Base-by-base conservation (phyloP, 225 moss, liverwort and hornwort genomes). In the Climacium dendroides region DNA sequence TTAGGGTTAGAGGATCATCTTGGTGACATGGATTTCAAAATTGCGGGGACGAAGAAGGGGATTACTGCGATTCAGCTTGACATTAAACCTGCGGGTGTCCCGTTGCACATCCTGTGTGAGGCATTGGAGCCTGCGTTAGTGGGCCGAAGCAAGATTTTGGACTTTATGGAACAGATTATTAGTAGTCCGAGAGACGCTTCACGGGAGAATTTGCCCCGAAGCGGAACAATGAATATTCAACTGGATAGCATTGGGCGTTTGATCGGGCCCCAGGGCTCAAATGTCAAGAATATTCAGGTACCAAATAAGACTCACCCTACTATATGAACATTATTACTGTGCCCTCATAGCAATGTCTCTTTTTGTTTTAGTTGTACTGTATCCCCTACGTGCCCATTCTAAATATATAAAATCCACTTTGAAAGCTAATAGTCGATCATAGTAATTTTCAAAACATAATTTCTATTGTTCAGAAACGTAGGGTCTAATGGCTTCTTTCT, bases 1-100 rank as follows among this genome's bases (percentile, higher is more conserved):
- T 85, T 99, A 89, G 98, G 98, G 43, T 87, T 98, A 86, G 98
- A 98, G 85, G 98, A 98, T 89, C 96, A 98, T 70, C 93, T 98
- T 28, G 98, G 98, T 53, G 98, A 98, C 82, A 98, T 98, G 98
- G 98, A 98, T 85, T 98, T 96, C 88, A 98, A 98, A 89, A 97
- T 98, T 83, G 98, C 98, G 24, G 98, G 98, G 52, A 98, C 98
- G 15, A 92, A 89, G 89, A 94, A 91, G 64, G 98, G 98, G 43
- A 95, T 98, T 48, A 98, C 98, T 20, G 98, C 97, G 15, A 96
- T 98, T n/a, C 98, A 98, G 91, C 94, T 98, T 19, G 98, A 98
- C 84, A 98, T 98, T 60, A 98, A 98, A 87, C 98, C 95, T 52
- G 93, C 94, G 29, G 98, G 98, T 37, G 85, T 98, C 64, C 98